phyloP scores from a whole-genome alignment of 1,139 yeast genomes.

The Debaryomyces subglobosus region DNA sequence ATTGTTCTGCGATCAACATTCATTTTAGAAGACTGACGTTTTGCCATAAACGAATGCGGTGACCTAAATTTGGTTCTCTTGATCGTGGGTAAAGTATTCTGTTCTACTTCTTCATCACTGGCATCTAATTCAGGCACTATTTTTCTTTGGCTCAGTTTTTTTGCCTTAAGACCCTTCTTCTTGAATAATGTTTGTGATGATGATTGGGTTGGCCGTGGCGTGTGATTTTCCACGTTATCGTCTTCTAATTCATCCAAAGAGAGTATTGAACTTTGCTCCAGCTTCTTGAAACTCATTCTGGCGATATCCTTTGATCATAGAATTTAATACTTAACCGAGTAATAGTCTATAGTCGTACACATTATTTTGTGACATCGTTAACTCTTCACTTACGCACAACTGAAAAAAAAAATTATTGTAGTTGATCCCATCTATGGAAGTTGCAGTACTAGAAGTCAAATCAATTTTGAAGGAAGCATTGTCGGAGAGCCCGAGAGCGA shows the following conservation, averaged over 20 bases:
- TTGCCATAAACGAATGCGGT: neutral
- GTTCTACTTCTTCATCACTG: constrained; percentile 11
- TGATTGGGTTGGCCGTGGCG: neutral
- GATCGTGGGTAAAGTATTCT: neutral
- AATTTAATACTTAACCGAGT: neutral
- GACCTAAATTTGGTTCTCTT: neutral
- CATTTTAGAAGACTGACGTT: neutral
- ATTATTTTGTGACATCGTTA: constrained; percentile 1
- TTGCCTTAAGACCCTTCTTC: constrained; percentile 20
- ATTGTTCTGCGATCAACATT: neutral
- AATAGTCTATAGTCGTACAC: neutral
- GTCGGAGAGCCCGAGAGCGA: neutral
- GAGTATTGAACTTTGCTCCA: neutral
- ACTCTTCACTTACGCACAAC: constrained; percentile 3
- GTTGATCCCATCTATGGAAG: neutral
- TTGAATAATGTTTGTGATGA: constrained; percentile 18
- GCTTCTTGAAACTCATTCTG: neutral
- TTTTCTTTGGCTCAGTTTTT: constrained; percentile 9
- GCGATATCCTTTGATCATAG: neutral
- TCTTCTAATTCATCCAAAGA: constrained; percentile 13
- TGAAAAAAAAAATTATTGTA: constrained; percentile 3
- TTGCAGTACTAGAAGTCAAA: neutral
- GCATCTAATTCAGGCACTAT: constrained; percentile 12
- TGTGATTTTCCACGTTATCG: neutral
- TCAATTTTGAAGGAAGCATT: neutral